Conservation (phyloP, 805 yeast species). For the Pichia insulana region DNA sequence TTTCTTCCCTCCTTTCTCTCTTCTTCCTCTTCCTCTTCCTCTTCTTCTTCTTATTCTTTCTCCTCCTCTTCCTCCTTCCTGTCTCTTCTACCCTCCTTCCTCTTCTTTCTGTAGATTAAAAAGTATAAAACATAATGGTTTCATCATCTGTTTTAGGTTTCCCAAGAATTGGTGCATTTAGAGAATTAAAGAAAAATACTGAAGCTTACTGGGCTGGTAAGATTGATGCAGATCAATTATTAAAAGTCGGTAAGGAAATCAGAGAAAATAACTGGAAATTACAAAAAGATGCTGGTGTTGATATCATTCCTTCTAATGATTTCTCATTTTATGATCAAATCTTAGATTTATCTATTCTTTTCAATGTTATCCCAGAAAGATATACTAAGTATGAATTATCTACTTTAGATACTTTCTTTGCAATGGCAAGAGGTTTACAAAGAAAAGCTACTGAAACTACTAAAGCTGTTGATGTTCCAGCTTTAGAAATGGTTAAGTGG, state of each 20-base stretch:
- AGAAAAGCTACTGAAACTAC: constrained; percentile 83
- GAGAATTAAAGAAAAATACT: constrained; percentile 98
- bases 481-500: constrained; percentile 99
- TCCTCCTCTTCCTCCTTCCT: not conserved
- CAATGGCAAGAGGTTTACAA: constrained; percentile 99
- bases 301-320: constrained; percentile 93
- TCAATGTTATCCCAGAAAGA: constrained; percentile 95
- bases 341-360: constrained; percentile 81
- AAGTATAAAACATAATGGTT: constrained; percentile 53
- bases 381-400: constrained; percentile 86
- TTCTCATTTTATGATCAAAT: constrained; percentile 98
- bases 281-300: constrained; percentile 96
- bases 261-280: constrained; percentile 97
- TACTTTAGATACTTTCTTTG: constrained; percentile 87
- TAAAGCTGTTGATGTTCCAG: constrained; percentile 95
- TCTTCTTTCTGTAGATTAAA: constrained; percentile 1
- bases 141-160: constrained; percentile 96
- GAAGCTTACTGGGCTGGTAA: constrained; percentile 99
- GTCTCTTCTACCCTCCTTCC: not conserved
- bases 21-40: not conserved
- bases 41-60: not conserved
- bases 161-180: constrained; percentile 99
- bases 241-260: constrained; percentile 89
- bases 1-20: not conserved
- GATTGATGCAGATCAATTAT: constrained; percentile 75